Evolutionary conservation across 2,329 filamentous ascomycete species (phyloP).

Genomic region (Coniochaeta hoffmannii): DNA sequence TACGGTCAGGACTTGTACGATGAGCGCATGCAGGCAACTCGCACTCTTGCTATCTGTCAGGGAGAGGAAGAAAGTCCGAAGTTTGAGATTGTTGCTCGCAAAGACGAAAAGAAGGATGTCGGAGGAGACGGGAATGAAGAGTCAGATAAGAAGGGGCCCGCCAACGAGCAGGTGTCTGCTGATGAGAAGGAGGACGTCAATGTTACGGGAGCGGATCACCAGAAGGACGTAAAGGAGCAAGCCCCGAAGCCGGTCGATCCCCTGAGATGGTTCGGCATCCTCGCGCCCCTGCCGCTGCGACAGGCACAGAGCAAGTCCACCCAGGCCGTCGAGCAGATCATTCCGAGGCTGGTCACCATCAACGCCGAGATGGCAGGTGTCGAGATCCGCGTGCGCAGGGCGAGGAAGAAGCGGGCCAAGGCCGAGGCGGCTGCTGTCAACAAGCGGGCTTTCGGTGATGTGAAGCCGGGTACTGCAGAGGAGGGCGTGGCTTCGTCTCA

Average conservation of each 20-base stretch:
- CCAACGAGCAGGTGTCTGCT: conserved; percentile 6
- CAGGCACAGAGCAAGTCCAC: conserved; percentile 54
- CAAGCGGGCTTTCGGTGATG: conserved; percentile 10
- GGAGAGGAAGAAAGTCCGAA: conserved; percentile 3
- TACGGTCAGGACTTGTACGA: conserved; percentile 69
- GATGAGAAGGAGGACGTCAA: conserved; percentile 4
- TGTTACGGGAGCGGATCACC: conserved; percentile 3
- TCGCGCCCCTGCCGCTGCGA: conserved; percentile 44
- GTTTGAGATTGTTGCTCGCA: conserved; percentile 14
- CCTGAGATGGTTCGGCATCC: conserved; percentile 48
- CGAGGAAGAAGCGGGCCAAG: conserved; percentile 47
- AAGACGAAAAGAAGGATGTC: not conserved
- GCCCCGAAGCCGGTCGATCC: conserved; percentile 38
- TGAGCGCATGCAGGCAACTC: conserved; percentile 56
- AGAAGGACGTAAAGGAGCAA: conserved; percentile 6
- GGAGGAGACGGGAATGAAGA: not conserved
- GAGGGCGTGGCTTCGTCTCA: not conserved
- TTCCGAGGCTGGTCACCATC: conserved; percentile 52
- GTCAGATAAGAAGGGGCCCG: conserved; percentile 6
- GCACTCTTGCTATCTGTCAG: conserved; percentile 12
- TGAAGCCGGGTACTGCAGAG: not conserved
- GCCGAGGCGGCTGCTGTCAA: conserved; percentile 27
- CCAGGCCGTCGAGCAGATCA: conserved; percentile 44
- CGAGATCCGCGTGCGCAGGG: conserved; percentile 62
- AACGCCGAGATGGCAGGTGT: conserved; percentile 53